phyloP scores from a whole-genome alignment of 495 filamentous ascomycete species.

The Trichoderma erinaceum region DNA sequence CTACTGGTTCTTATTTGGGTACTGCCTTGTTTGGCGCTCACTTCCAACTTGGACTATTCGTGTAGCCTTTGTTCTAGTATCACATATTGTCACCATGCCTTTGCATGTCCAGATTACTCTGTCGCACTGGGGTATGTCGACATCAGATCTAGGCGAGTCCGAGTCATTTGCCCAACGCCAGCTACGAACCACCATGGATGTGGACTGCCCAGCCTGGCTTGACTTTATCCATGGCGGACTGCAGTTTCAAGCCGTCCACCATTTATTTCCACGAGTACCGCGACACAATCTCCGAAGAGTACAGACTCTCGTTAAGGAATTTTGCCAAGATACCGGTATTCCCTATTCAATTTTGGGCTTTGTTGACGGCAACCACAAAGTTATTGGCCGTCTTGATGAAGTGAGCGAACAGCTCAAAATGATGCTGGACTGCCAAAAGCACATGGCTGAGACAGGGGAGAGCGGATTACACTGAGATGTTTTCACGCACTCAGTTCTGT shows the following conservation, averaged over 20 bases:
- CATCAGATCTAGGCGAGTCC: constrained; percentile 38
- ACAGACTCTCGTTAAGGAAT: constrained; percentile 38
- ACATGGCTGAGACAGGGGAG: constrained; percentile 40
- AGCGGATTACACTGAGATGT: constrained; percentile 28
- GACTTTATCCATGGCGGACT: constrained; percentile 45
- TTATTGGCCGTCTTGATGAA: constrained; percentile 33
- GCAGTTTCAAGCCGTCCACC: constrained; percentile 46
- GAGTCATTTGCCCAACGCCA: constrained; percentile 46
- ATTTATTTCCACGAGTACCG: constrained; percentile 42
- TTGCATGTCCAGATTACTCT: constrained; percentile 48
- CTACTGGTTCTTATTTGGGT: constrained; percentile 44
- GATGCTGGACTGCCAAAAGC: constrained; percentile 36
- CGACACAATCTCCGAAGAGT: constrained; percentile 40
- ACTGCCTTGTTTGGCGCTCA: constrained; percentile 36
- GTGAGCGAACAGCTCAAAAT: constrained; percentile 37
- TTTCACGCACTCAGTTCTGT: neutral
- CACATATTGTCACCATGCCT: constrained; percentile 43
- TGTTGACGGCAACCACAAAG: constrained; percentile 36
- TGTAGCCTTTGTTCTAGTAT: constrained; percentile 40
- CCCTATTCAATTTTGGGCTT: constrained; percentile 40
- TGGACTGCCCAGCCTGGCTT: constrained; percentile 43
- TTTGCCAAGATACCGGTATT: constrained; percentile 39
- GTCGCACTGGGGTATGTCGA: constrained; percentile 48
- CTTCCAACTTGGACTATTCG: constrained; percentile 40
- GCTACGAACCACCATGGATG: constrained; percentile 46